Base-by-base conservation (phyloP, 202 grass and related monocot genomes). In the Panicum hallii region DNA sequence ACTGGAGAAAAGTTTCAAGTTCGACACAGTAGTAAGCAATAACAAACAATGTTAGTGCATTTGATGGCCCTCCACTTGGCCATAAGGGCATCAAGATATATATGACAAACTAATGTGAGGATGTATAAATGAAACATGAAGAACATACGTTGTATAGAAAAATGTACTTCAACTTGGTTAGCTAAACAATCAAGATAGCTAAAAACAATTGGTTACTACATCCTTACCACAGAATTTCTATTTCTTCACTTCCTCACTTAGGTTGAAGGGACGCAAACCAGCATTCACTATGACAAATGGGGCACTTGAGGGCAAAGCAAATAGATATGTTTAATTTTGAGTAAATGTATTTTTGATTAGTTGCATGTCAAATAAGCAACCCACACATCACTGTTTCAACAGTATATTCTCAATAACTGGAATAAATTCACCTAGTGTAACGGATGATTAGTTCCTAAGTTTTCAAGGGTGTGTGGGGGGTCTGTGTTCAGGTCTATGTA, bases 101-200 rank as follows among this genome's bases (percentile, higher is more conserved):
- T 46, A 23, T 22, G 10, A 77, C 63, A 5, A 38, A 63, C 6
- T 48, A 77, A 82, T 10, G 26, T 46, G 53, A 85, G 85, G 4
- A 63, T 80, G 7, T 43, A 76, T 48, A 81, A 16, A 80, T 75
- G 62, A 57, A 61, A 65, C 45, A 66, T 43, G 22, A 48, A 10
- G 3, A 41, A 50, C 65, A 73, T 57, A 40, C 4, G 16, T 73
- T 16, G 0, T 69, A 64, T 5, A 83, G 9, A 28, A 60, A 77
- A 73, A 73, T 79, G 50, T 66, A 49, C 28, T 79, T 40, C 19
- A 80, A 73, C 61, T 61, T 84, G 67, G 49, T 20, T 61, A 68
- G 60, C 11, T 60, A 60, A 60, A 58, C n/a, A 58, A 23, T 22
- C 55, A 58, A 23, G 48, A 13, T 58, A 57, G 12, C 47, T 83